phyloP scores from a whole-genome alignment of 164 flowering plant genomes.

The Paratinospora sagittata region DNA sequence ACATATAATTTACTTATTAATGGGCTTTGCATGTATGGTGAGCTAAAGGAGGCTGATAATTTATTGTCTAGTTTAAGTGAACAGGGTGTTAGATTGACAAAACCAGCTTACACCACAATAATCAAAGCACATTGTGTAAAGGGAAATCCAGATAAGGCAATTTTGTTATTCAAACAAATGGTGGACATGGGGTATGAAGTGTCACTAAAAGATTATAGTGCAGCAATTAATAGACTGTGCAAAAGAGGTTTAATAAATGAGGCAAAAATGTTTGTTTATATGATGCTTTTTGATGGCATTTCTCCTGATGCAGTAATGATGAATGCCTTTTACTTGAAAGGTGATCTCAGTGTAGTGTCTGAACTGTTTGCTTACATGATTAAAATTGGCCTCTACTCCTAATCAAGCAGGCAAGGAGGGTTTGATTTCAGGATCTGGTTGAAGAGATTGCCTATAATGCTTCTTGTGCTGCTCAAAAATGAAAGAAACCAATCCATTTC shows the following conservation, averaged over 20 bases:
- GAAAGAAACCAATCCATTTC: neutral
- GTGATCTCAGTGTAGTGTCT: constrained; percentile 24
- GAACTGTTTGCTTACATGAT: constrained; percentile 40
- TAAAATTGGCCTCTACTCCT: constrained; percentile 17
- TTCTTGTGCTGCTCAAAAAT: neutral
- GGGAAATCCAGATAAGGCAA: constrained; percentile 45
- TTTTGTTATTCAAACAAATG: constrained; percentile 46
- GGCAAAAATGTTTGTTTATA: constrained; percentile 40
- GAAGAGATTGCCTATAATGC: neutral
- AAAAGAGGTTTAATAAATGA: constrained; percentile 40
- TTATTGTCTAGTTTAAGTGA: constrained; percentile 32
- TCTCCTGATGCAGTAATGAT: constrained; percentile 45
- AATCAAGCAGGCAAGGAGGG: neutral
- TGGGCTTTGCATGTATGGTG: constrained; percentile 54
- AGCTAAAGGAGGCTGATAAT: constrained; percentile 42
- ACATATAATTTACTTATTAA: constrained; percentile 65
- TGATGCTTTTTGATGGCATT: constrained; percentile 48
- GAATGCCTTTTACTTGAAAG: constrained; percentile 24
- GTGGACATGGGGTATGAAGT: constrained; percentile 44
- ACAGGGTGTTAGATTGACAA: constrained; percentile 32
- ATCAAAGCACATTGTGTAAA: constrained; percentile 74
- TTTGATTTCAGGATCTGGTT: neutral
- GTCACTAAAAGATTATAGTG: constrained; percentile 58
- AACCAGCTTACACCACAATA: constrained; percentile 52
- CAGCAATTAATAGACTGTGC: constrained; percentile 72